Percentiles rank a stretch among this genome's conserved stretches.
phyloP scores from a whole-genome alignment of 139 green algal species.

The Coelastrella sp. region DNA sequence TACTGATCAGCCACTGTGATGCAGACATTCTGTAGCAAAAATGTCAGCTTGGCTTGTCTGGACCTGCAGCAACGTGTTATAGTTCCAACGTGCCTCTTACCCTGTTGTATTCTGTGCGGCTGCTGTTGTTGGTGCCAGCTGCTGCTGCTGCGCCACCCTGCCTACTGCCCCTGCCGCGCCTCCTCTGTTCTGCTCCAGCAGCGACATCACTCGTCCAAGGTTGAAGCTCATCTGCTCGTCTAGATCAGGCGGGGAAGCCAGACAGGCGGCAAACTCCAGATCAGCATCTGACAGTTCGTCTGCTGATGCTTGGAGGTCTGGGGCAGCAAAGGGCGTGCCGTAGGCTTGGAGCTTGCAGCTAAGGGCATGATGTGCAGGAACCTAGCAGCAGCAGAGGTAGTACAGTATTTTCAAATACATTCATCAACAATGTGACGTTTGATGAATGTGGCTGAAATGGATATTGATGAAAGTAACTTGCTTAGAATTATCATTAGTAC shows the following conservation, averaged over 20 bases:
- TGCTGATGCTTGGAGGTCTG: constrained; percentile 28
- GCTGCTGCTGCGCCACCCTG: background rate
- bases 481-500: too few relatives aligned
- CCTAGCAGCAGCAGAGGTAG: too few relatives aligned
- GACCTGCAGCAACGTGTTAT: too few relatives aligned
- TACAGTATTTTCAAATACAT: too few relatives aligned
- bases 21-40: too few relatives aligned
- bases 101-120: background rate
- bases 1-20: too few relatives aligned
- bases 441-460: too few relatives aligned
- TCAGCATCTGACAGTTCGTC: constrained; percentile 23
- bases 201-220: constrained; percentile 8
- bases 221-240: constrained; percentile 45
- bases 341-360: constrained; percentile 36
- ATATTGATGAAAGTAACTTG: too few relatives aligned
- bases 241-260: constrained; percentile 32
- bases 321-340: constrained; percentile 40
- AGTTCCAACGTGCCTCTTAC: background rate
- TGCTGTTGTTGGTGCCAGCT: background rate
- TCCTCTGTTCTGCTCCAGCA: constrained; percentile 39
- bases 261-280: constrained; percentile 33
- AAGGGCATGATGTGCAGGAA: constrained; percentile 37
- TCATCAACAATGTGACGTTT: too few relatives aligned
- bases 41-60: too few relatives aligned
- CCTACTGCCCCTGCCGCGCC: background rate